These are phyloP conservation scores for Linaria vulgaris DNA, from an alignment of 257 asterid species.

Conservation along the genomic window DNA sequence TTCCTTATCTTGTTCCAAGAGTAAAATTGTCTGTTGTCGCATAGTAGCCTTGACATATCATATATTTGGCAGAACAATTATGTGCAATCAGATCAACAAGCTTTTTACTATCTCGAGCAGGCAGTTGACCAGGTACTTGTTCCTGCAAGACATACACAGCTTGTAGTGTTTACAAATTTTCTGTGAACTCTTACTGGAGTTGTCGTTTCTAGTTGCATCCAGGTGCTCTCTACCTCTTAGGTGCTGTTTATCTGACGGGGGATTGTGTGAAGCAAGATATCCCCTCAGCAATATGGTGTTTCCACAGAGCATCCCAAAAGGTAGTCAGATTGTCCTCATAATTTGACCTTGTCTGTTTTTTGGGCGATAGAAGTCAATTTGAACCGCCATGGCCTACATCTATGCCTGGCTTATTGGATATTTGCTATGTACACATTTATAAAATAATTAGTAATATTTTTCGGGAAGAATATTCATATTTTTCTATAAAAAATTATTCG, in stretches of 20 bases:
- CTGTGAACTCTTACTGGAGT: slow-evolving; percentile 24
- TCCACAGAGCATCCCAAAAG: slow-evolving; percentile 94
- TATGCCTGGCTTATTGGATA: slow-evolving; percentile 2
- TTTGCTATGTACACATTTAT: not conserved
- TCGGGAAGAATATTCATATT: not conserved
- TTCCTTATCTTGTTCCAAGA: slow-evolving; percentile 20
- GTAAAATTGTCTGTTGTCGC: slow-evolving; percentile 4
- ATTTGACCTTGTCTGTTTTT: slow-evolving; percentile 16
- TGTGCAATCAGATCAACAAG: slow-evolving; percentile 87
- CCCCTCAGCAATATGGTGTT: slow-evolving; percentile 91
- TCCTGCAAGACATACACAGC: slow-evolving; percentile 17
- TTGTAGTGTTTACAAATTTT: not conserved
- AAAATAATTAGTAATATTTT: slow-evolving; percentile 6
- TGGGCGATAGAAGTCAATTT: slow-evolving; percentile 7
- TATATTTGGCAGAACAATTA: slow-evolving; percentile 57
- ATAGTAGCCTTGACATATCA: not conserved
- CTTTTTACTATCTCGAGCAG: slow-evolving; percentile 74
- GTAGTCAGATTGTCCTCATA: slow-evolving; percentile 34
- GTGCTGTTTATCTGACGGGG: slow-evolving; percentile 88
- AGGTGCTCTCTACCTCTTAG: slow-evolving; percentile 90
- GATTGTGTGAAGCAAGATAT: slow-evolving; percentile 87
- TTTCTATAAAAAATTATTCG: slow-evolving; percentile 4
- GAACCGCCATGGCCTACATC: slow-evolving; percentile 1
- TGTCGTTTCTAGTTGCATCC: slow-evolving; percentile 71
- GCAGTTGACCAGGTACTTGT: slow-evolving; percentile 94